Percentiles rank a stretch among this genome's conserved stretches.
phyloP scores from a whole-genome alignment of 495 filamentous ascomycete genomes.

The Daldinia loculata region DNA sequence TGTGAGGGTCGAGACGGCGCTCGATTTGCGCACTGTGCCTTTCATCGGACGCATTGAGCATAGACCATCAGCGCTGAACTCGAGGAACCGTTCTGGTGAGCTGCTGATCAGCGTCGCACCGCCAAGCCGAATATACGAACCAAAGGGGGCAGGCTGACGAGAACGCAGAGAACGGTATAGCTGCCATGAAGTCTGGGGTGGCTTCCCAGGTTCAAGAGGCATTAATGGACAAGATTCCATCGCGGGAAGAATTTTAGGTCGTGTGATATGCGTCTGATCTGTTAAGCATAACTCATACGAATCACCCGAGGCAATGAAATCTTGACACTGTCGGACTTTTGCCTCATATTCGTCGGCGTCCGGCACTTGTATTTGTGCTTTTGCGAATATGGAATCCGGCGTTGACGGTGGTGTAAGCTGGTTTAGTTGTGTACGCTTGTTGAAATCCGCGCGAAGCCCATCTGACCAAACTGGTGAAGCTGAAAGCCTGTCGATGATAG shows the following conservation, averaged over 20 bases:
- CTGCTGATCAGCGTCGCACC: constrained; percentile 76
- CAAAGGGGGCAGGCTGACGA: constrained; percentile 86
- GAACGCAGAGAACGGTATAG: constrained; percentile 75
- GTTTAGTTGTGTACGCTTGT: constrained; percentile 28
- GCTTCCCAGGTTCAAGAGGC: constrained; percentile 20
- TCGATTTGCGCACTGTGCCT: constrained; percentile 83
- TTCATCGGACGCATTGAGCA: constrained; percentile 89
- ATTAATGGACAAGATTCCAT: constrained; percentile 14
- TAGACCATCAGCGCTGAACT: constrained; percentile 65
- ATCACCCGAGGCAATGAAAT: constrained; percentile 76
- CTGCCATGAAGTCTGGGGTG: constrained; percentile 63
- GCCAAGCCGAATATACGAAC: constrained; percentile 79
- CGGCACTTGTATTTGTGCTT: constrained; percentile 52
- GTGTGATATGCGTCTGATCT: constrained; percentile 70
- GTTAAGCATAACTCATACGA: constrained; percentile 96
- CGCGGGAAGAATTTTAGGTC: constrained; percentile 43
- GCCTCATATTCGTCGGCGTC: constrained; percentile 65
- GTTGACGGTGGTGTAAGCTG: constrained; percentile 44
- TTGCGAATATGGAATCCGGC: constrained; percentile 22
- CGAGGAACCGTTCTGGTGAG: constrained; percentile 92
- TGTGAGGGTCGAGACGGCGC: constrained; percentile 62
- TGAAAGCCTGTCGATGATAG: constrained; percentile 45
- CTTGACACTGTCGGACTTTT: constrained; percentile 75
- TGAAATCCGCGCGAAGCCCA: constrained; percentile 36
- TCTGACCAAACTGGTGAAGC: constrained; percentile 42